phyloP scores from a whole-genome alignment of 371 early-diverging fungal species.

The Dentiscutata heterogama region DNA sequence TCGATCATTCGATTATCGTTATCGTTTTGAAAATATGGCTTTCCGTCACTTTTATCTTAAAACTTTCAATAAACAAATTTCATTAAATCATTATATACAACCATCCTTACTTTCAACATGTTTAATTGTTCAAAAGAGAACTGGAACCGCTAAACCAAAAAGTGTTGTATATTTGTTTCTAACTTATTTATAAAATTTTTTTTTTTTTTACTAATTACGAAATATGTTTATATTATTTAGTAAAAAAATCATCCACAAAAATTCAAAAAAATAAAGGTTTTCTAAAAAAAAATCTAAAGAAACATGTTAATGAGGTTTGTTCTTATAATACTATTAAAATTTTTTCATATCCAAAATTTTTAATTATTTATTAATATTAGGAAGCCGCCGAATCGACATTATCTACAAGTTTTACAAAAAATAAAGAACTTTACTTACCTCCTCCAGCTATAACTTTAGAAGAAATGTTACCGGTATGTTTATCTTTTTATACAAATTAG shows the following conservation, averaged over 20 bases:
- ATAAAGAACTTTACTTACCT: not conserved
- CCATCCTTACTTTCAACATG: constrained; percentile 5
- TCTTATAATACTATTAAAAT: not conserved
- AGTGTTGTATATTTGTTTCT: not conserved
- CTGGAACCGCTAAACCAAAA: constrained; percentile 24
- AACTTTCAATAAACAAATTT: not conserved
- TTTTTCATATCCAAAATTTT: not conserved
- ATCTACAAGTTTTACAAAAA: not conserved
- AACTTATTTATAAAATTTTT: not conserved
- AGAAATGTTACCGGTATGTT: constrained; percentile 21
- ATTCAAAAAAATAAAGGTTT: not conserved
- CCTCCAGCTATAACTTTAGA: not conserved
- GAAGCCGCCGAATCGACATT: not conserved
- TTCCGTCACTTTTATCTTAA: not conserved
- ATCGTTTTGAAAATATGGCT: not conserved
- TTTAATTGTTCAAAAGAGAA: constrained; percentile 30
- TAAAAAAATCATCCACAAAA: not conserved
- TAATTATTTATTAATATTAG: not conserved
- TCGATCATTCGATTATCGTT: not conserved
- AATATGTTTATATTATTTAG: not conserved
- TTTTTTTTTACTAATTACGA: too few species aligned
- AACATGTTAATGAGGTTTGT: not conserved
- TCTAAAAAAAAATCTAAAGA: not conserved
- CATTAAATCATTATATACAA: not conserved
- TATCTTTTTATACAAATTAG: not conserved